Base-by-base conservation (phyloP, 2,329 filamentous ascomycete species). In the Monosporascus sp. region DNA sequence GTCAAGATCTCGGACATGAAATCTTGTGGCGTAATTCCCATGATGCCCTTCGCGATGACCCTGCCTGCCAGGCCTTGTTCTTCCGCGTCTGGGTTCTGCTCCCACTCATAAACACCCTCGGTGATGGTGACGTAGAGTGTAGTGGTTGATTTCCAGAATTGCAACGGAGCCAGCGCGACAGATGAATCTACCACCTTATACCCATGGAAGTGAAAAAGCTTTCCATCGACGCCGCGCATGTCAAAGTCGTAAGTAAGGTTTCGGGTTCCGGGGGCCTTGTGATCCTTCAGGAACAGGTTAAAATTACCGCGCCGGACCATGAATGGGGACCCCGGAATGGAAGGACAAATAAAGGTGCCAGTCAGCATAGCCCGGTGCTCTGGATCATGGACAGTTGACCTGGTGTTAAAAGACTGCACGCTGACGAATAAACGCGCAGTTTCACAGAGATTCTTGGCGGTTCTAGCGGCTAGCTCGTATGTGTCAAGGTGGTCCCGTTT, bases 171-270 rank as follows among this genome's bases (percentile, higher is more conserved):
- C 37, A 86, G 71, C 2, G 82, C 80, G 0, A 82, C 79, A 0
- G 79, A 80, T 3, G 83, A 78, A 64, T 85, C 79, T 43, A 87
- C 75, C 2, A 81, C 72, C 65, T 87, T 87, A 68, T 79, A 82
- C 0, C 83, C 84, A 55, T 83, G 75, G 62, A 88, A 82, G 53
- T 80, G 78, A 46, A 83, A 75, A 47, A 69, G 70, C 45, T 73
- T 69, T 15, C 79, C 80, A 54, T 80, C 70, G 4, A 77, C 72
- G 5, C 80, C 79, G 25, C 72, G 72, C 75, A 87, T 79, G 58
- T 81, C 78, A 55, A 85, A 82, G 60, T 84, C 76, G 61, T 87
- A 87, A 0, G 76, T 78, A 31, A 87, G 66, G 56, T 82, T 84
- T 27, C 74, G 74, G 5, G 80, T 83, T 18, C 82, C 81, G 0